Evolutionary conservation across 2,329 filamentous ascomycete genomes (phyloP).

Genomic region (Meredithiella fracta): DNA sequence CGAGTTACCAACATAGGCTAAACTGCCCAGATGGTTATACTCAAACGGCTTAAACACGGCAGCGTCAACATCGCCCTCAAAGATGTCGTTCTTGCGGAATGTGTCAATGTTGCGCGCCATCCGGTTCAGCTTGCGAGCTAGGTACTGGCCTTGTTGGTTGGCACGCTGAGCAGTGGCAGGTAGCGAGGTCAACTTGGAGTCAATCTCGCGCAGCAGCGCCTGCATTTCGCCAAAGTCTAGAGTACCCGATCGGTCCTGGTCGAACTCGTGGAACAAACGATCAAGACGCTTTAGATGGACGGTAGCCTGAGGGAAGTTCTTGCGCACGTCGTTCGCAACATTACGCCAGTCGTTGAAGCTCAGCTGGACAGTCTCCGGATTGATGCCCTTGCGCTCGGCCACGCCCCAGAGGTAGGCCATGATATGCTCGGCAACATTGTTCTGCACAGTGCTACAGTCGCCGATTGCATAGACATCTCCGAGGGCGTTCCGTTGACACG

Average conservation of each 20-base stretch:
- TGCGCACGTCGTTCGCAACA: slow-evolving; percentile 69
- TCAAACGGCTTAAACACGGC: slow-evolving; percentile 89
- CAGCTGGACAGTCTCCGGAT: slow-evolving; percentile 75
- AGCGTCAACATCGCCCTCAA: slow-evolving; percentile 80
- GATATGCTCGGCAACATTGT: slow-evolving; percentile 86
- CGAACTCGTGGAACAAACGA: slow-evolving; percentile 78
- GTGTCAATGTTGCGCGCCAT: slow-evolving; percentile 63
- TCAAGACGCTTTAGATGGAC: slow-evolving; percentile 79
- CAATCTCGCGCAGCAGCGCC: slow-evolving; percentile 80
- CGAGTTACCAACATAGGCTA: slow-evolving; percentile 93
- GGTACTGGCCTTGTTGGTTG: slow-evolving; percentile 86
- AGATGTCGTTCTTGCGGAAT: slow-evolving; percentile 60
- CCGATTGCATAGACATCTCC: slow-evolving; percentile 95
- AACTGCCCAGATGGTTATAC: slow-evolving; percentile 76
- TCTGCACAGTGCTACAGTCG: slow-evolving; percentile 91
- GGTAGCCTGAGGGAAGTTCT: slow-evolving; percentile 78
- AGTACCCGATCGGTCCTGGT: slow-evolving; percentile 82
- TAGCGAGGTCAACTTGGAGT: slow-evolving; percentile 82
- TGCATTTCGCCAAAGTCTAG: slow-evolving; percentile 85
- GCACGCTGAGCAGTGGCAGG: slow-evolving; percentile 92
- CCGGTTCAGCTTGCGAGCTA: slow-evolving; percentile 88
- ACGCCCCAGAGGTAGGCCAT: slow-evolving; percentile 75
- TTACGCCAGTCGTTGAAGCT: slow-evolving; percentile 77
- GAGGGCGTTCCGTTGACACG: slow-evolving; percentile 68
- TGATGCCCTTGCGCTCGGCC: slow-evolving; percentile 80